phyloP scores from a whole-genome alignment of 2,329 filamentous ascomycete species.

The Scedosporium boydii region DNA sequence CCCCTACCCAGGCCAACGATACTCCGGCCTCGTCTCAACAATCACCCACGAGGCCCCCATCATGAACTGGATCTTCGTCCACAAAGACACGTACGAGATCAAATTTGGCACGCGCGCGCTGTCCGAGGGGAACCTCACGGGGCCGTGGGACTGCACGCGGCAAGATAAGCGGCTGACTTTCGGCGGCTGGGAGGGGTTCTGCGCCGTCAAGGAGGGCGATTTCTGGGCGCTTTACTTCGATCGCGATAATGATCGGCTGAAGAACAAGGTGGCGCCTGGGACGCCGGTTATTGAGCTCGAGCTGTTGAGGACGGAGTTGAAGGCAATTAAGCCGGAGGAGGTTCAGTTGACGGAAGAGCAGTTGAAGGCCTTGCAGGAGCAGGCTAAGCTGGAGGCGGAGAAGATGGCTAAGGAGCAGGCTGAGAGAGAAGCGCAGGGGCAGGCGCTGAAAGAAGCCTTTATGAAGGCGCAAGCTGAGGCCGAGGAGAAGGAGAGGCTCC shows the following conservation, averaged over 20 bases:
- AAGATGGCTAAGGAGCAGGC: background rate
- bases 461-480: background rate
- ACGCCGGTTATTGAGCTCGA: constrained; percentile 46
- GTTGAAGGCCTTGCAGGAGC: background rate
- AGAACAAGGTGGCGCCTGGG: constrained; percentile 31
- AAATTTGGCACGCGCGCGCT: constrained; percentile 34
- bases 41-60: constrained; percentile 39
- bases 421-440: background rate
- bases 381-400: background rate
- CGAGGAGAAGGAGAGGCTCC: background rate
- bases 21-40: constrained; percentile 36
- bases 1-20: constrained; percentile 42
- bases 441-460: background rate
- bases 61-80: constrained; percentile 41
- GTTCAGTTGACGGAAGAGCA: constrained; percentile 7
- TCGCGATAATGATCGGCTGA: constrained; percentile 32
- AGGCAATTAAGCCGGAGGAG: constrained; percentile 6
- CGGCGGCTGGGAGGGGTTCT: constrained; percentile 40
- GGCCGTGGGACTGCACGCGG: constrained; percentile 41
- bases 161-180: constrained; percentile 41
- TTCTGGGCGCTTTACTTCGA: constrained; percentile 40
- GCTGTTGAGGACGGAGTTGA: constrained; percentile 36
- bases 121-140: constrained; percentile 33
- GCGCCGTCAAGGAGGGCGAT: constrained; percentile 32
- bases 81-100: constrained; percentile 33